A percentile compares a stretch with the other conserved stretches of the same genome.
phyloP scores from a whole-genome alignment of 306 rosid species.

The Betula pendula region DNA sequence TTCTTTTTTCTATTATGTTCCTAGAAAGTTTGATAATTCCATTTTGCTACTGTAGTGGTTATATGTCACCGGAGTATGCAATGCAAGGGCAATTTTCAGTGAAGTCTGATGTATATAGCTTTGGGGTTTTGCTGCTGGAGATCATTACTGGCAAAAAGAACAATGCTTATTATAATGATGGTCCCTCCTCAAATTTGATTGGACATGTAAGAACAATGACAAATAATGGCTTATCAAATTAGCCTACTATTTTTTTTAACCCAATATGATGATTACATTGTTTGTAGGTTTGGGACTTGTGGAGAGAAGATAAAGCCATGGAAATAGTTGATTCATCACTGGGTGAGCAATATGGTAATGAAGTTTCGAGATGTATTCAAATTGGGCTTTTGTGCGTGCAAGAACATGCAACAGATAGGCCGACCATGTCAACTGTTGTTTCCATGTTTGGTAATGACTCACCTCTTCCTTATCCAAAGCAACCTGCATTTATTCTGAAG shows the following conservation, averaged over 20 bases:
- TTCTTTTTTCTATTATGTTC: too few species aligned
- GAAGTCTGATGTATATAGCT: constrained; percentile 44
- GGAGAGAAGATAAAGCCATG: constrained; percentile 10
- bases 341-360: constrained; percentile 29
- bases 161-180: background rate
- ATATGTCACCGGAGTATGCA: constrained; percentile 47
- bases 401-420: constrained; percentile 58
- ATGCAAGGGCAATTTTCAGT: constrained; percentile 37
- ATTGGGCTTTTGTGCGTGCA: constrained; percentile 67
- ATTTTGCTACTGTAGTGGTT: constrained; percentile 24
- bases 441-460: constrained; percentile 54
- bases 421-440: constrained; percentile 60
- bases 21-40: background rate
- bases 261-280: background rate
- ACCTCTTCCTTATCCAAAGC: constrained; percentile 58
- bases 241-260: background rate
- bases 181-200: constrained; percentile 35
- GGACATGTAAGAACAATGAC: constrained; percentile 37
- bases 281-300: background rate
- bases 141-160: constrained; percentile 40
- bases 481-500: constrained; percentile 64
- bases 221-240: too few species aligned
- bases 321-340: constrained; percentile 43
- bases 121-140: constrained; percentile 38
- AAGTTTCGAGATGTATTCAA: constrained; percentile 58